phyloP scores from a whole-genome alignment of 257 asterid genomes.

The Oldenlandia corymbosa region DNA sequence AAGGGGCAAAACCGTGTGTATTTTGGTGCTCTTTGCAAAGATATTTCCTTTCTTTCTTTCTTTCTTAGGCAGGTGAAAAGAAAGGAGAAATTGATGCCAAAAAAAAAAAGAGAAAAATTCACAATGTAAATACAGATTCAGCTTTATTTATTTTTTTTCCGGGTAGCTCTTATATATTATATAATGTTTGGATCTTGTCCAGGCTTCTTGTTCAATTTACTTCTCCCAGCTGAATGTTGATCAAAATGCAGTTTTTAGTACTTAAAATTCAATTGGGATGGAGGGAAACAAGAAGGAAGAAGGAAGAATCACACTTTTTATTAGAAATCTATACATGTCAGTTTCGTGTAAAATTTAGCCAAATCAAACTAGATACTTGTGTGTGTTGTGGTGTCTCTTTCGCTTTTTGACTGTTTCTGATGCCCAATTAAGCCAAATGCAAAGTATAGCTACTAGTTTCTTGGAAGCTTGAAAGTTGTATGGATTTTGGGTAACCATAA shows the following conservation, averaged over 20 bases:
- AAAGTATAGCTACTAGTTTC: neutral
- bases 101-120: too few relatives aligned
- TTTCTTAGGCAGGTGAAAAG: constrained; percentile 17
- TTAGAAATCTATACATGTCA: neutral
- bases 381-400: constrained; percentile 4
- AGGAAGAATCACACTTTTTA: neutral
- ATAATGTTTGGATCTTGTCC: neutral
- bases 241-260: too few relatives aligned
- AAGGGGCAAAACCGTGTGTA: constrained; percentile 66
- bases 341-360: neutral
- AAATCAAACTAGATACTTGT: constrained; percentile 6
- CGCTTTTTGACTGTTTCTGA: constrained; percentile 15
- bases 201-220: too few relatives aligned
- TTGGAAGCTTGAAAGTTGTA: constrained; percentile 19
- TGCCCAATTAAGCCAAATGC: neutral
- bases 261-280: too few relatives aligned
- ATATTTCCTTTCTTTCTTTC: neutral
- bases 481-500: constrained; percentile 21
- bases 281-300: neutral
- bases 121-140: constrained; percentile 27
- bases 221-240: neutral
- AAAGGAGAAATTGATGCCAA: constrained; percentile 15
- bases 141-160: neutral
- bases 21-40: constrained; percentile 58
- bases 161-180: neutral